phyloP scores from a whole-genome alignment of 345 rosid species.

The Citrus sp. region DNA sequence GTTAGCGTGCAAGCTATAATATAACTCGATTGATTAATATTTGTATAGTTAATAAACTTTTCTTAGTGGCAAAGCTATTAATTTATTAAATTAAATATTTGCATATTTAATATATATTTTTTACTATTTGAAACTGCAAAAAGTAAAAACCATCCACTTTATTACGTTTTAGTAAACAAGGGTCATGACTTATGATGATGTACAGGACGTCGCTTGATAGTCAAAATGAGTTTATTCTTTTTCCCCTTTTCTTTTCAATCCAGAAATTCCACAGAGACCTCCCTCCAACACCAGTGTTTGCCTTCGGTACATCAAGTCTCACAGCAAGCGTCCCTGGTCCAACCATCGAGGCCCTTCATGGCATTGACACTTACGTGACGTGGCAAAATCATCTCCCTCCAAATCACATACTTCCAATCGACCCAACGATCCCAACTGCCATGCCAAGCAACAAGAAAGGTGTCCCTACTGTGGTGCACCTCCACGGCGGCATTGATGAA shows the following conservation, averaged over 20 bases:
- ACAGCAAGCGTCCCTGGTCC: conserved; percentile 87
- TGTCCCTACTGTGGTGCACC: conserved; percentile 89
- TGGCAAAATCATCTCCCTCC: conserved; percentile 90
- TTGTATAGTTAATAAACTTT: no score
- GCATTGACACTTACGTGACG: conserved; percentile 53
- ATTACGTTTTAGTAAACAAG: no score
- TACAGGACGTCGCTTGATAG: not conserved
- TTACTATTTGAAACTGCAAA: no score
- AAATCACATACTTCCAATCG: conserved; percentile 86
- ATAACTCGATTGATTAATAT: no score
- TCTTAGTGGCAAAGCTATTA: no score
- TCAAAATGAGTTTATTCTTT: not conserved
- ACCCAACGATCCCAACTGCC: conserved; percentile 78
- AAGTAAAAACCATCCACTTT: no score
- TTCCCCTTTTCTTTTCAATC: no score
- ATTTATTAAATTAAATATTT: no score
- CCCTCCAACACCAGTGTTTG: conserved; percentile 78
- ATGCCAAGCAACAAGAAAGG: conserved; percentile 41
- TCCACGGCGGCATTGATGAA: conserved; percentile 80
- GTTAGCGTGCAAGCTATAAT: no score
- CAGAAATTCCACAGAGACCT: conserved; percentile 92
- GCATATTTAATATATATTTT: no score
- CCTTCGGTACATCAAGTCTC: conserved; percentile 61
- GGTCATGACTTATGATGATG: not conserved
- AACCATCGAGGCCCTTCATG: conserved; percentile 75